Evolutionary conservation across 208 protist genomes (phyloP).

Genomic region (Crithidia fasciculata): DNA sequence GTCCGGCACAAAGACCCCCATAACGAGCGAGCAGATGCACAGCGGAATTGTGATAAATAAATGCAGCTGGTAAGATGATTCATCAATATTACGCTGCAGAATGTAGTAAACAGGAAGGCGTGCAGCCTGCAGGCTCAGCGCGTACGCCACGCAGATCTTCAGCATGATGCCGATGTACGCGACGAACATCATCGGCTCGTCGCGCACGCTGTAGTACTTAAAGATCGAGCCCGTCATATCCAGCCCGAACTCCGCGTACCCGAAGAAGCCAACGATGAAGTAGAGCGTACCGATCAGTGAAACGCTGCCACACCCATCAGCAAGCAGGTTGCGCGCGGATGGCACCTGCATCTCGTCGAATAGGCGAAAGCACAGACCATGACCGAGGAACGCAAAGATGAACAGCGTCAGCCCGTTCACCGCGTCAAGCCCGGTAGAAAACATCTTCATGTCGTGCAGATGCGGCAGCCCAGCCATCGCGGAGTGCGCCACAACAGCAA

Average conservation of each 20-base stretch:
- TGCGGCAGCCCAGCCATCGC: slow-evolving; percentile 32
- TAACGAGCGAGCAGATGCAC: slow-evolving; percentile 37
- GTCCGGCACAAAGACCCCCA: slow-evolving; percentile 69
- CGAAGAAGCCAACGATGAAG: slow-evolving; percentile 65
- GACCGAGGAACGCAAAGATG: slow-evolving; percentile 61
- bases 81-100: slow-evolving; percentile 34
- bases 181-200: slow-evolving; percentile 48
- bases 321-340: slow-evolving; percentile 8
- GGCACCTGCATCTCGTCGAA: slow-evolving; percentile 28
- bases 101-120: slow-evolving; percentile 52
- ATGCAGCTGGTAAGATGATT: slow-evolving; percentile 38
- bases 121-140: slow-evolving; percentile 42
- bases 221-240: slow-evolving; percentile 43
- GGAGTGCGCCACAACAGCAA: slow-evolving; percentile 61
- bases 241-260: slow-evolving; percentile 60
- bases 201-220: slow-evolving; percentile 33
- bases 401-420: slow-evolving; percentile 57
- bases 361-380: slow-evolving; percentile 48
- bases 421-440: slow-evolving; percentile 34
- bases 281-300: slow-evolving; percentile 48
- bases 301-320: slow-evolving; percentile 39
- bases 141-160: slow-evolving; percentile 63
- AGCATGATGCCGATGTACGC: slow-evolving; percentile 57
- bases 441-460: slow-evolving; percentile 40
- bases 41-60: slow-evolving; percentile 33